phyloP scores from a whole-genome alignment of 1,284 basidiomycete genomes.

The Psilocybe mexicana region DNA sequence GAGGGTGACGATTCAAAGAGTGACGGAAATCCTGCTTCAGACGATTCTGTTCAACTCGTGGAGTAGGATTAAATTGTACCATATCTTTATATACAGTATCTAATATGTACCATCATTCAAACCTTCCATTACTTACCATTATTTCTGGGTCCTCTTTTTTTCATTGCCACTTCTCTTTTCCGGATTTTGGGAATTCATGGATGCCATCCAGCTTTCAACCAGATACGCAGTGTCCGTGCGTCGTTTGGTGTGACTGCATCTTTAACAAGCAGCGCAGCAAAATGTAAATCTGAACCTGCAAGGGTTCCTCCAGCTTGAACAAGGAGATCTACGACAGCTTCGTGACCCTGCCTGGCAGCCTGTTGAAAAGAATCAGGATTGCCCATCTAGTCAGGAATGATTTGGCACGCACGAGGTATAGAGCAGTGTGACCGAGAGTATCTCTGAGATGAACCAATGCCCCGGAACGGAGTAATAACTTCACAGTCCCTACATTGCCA shows the following conservation, averaged over 20 bases:
- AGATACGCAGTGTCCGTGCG: constrained; percentile 45
- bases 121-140: background rate
- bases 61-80: constrained; percentile 3
- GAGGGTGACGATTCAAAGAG: constrained; percentile 35
- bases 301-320: constrained; percentile 76
- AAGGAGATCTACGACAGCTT: constrained; percentile 64
- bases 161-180: background rate
- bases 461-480: constrained; percentile 70
- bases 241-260: constrained; percentile 49
- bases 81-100: constrained; percentile 7
- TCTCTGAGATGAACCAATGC: constrained; percentile 88
- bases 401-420: constrained; percentile 65
- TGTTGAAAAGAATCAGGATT: constrained; percentile 26
- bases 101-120: background rate
- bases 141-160: too few relatives aligned
- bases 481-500: constrained; percentile 57
- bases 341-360: constrained; percentile 71
- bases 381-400: background rate
- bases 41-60: constrained; percentile 29
- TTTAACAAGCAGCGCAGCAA: constrained; percentile 49
- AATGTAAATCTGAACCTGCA: constrained; percentile 66
- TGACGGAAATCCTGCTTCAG: constrained; percentile 34
- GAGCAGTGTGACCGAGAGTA: constrained; percentile 75
- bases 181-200: background rate
- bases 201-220: constrained; percentile 43